These are phyloP conservation scores for Cyclotella sp. DNA, from an alignment of 108 stramenopile genomes.

Conservation along the genomic window DNA sequence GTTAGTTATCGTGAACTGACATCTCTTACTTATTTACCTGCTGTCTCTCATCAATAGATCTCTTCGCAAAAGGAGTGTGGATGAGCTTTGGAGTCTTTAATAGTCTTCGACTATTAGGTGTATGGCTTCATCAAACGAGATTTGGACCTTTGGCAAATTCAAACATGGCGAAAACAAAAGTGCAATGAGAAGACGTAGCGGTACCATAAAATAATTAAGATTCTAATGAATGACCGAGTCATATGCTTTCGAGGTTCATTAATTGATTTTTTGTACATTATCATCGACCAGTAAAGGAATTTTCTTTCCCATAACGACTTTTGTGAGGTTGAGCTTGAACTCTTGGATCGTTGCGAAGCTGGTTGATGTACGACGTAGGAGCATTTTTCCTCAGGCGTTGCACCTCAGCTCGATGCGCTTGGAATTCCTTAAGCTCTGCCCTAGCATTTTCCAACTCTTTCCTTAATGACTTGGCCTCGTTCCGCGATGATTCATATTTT, in stretches of 20 bases:
- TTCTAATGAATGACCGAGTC: neutral
- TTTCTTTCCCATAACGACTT: conserved; percentile 31
- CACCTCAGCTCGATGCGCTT: conserved; percentile 35
- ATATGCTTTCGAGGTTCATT: neutral
- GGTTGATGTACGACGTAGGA: conserved; percentile 70
- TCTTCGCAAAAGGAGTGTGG: conserved; percentile 70
- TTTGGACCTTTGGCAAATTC: conserved; percentile 69
- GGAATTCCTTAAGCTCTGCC: conserved; percentile 29
- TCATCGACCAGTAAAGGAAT: neutral
- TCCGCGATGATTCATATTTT: conserved; percentile 29
- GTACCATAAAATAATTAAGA: neutral
- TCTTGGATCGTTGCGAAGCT: conserved; percentile 51
- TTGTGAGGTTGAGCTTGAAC: conserved; percentile 18
- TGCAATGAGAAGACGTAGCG: neutral
- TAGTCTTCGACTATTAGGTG: conserved; percentile 71
- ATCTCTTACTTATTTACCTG: neutral
- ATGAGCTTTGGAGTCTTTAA: conserved; percentile 90
- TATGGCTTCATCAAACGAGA: conserved; percentile 75
- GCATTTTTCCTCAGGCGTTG: conserved; percentile 51
- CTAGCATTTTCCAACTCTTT: conserved; percentile 30
- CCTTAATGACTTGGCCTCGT: conserved; percentile 25
- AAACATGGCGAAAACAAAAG: conserved; percentile 42
- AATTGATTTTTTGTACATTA: neutral
- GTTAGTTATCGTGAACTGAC: conserved; percentile 17
- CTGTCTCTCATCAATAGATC: neutral